A percentile compares a stretch with the other conserved stretches of the same genome.
Conservation (phyloP, 139 green algal species). For the Chloropicon primus region DNA sequence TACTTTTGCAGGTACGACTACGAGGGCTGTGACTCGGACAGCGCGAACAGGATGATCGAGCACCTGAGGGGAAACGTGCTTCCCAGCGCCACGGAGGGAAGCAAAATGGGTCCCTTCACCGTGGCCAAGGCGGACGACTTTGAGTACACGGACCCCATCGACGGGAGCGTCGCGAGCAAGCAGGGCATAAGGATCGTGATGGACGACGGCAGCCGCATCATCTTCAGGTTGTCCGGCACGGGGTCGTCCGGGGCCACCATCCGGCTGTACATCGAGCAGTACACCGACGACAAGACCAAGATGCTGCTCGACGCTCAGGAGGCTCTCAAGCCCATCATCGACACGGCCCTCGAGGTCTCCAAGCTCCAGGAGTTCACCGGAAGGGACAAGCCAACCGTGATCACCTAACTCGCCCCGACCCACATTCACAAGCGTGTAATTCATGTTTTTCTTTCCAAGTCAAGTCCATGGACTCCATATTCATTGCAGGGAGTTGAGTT, state of each 20-base stretch:
- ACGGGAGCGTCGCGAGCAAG: conserved; percentile 50
- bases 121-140: conserved; percentile 89
- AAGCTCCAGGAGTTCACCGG: conserved; percentile 84
- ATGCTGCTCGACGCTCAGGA: conserved; percentile 71
- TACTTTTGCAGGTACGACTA: conserved; percentile 29
- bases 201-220: conserved; percentile 56
- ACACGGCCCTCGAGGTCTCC: conserved; percentile 66
- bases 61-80: conserved; percentile 57
- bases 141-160: conserved; percentile 90
- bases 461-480: background rate
- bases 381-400: conserved; percentile 92
- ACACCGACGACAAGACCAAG: conserved; percentile 58
- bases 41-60: conserved; percentile 71
- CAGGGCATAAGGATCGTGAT: conserved; percentile 97
- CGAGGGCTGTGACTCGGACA: conserved; percentile 58
- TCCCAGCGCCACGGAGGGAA: conserved; percentile 34
- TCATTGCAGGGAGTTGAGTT: no score
- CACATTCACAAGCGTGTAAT: no score
- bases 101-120: conserved; percentile 62
- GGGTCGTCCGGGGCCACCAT: conserved; percentile 86
- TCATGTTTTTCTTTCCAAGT: no score
- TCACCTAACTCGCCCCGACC: conserved; percentile 72
- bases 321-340: conserved; percentile 52
- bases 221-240: conserved; percentile 83
- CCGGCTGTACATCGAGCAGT: conserved; percentile 97